These are phyloP conservation scores for Fusarium pseudograminearum DNA, from an alignment of 2,329 filamentous ascomycete species.

Conservation along the genomic window DNA sequence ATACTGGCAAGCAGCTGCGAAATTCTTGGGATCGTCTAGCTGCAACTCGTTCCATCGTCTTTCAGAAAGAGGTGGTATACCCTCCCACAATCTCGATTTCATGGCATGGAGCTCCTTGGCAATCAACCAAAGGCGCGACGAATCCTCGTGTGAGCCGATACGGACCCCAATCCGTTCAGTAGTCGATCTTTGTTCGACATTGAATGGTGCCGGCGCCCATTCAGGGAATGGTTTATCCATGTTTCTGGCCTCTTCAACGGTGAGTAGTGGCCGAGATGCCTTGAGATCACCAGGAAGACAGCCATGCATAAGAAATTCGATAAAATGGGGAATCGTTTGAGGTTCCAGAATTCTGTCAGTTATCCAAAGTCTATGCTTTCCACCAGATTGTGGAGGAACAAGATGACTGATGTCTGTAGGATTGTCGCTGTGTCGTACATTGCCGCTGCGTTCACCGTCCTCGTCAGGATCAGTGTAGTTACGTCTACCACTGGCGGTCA, in stretches of 20 bases:
- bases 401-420: conserved; percentile 4
- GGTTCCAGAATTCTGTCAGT: conserved; percentile 43
- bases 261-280: conserved; percentile 21
- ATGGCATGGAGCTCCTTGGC: conserved; percentile 48
- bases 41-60: conserved; percentile 44
- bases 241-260: conserved; percentile 10
- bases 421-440: conserved; percentile 10
- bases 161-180: conserved; percentile 18
- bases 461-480: neutral
- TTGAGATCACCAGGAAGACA: conserved; percentile 15
- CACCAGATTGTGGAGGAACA: neutral
- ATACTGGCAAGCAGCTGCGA: conserved; percentile 44
- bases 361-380: conserved; percentile 32
- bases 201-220: conserved; percentile 45
- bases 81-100: conserved; percentile 50
- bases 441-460: conserved; percentile 2
- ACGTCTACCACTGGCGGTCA: conserved; percentile 12
- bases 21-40: conserved; percentile 41
- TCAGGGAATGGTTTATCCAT: conserved; percentile 30
- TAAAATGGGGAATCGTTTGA: conserved; percentile 38
- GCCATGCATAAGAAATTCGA: conserved; percentile 32
- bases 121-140: conserved; percentile 27
- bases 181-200: conserved; percentile 11
- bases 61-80: conserved; percentile 46
- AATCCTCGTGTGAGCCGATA: conserved; percentile 43